Percentiles rank a stretch among this genome's conserved stretches.
phyloP scores from a whole-genome alignment of 1,284 basidiomycete species.

The Tremellales sp. region DNA sequence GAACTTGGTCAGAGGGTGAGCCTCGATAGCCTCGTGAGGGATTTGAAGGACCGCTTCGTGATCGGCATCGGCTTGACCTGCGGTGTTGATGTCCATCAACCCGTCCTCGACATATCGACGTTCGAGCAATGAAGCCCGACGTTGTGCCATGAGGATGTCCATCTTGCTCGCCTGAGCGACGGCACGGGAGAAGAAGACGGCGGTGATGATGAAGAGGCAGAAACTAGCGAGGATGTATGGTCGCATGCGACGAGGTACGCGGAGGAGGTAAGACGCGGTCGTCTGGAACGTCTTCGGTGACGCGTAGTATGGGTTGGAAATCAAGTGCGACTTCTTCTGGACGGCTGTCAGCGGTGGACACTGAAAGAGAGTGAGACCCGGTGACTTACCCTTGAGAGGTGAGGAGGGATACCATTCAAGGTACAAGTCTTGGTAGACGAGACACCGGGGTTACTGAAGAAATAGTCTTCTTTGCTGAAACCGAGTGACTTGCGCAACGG shows the following conservation, averaged over 20 bases:
- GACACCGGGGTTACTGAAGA: not conserved
- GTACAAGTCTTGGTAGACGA: not conserved
- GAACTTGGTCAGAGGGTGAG: conserved; percentile 11
- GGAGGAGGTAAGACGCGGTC: conserved; percentile 23
- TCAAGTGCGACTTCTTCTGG: conserved; percentile 56
- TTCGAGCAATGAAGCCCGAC: conserved; percentile 5
- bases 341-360: conserved; percentile 64
- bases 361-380: conserved; percentile 31
- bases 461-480: not conserved
- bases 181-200: conserved; percentile 22
- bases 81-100: conserved; percentile 11
- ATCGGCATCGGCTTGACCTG: conserved; percentile 9
- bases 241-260: conserved; percentile 33
- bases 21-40: conserved; percentile 6
- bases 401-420: not conserved
- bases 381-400: not conserved
- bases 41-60: conserved; percentile 6
- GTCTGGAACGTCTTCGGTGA: conserved; percentile 13
- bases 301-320: conserved; percentile 20
- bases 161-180: conserved; percentile 11
- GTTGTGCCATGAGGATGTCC: conserved; percentile 7
- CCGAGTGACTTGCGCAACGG: not conserved
- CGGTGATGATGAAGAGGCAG: conserved; percentile 22
- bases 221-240: conserved; percentile 30
- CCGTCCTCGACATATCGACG: conserved; percentile 11